Percentiles rank a stretch among this genome's conserved stretches.
phyloP scores from a whole-genome alignment of 2,329 filamentous ascomycete genomes.

The Lachnellula occidentalis region DNA sequence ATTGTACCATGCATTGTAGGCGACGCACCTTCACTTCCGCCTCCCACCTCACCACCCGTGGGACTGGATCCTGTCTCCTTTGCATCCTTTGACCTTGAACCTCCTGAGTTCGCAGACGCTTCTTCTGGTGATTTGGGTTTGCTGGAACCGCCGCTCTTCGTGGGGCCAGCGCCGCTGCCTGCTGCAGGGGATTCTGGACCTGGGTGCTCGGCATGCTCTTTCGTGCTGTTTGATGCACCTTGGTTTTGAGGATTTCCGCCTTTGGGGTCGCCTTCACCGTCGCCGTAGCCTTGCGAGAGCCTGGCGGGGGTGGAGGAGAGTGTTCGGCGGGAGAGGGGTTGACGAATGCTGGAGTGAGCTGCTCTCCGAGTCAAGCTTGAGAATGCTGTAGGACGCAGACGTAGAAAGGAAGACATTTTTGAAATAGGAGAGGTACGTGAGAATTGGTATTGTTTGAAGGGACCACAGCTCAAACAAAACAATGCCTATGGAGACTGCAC shows the following conservation, averaged over 20 bases:
- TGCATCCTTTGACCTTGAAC: constrained; percentile 36
- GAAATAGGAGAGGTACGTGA: neutral
- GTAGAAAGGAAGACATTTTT: constrained; percentile 17
- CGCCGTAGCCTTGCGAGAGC: constrained; percentile 36
- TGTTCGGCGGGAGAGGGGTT: constrained; percentile 9
- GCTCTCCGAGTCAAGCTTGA: constrained; percentile 12
- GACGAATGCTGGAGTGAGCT: constrained; percentile 7
- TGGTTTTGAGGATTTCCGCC: constrained; percentile 35
- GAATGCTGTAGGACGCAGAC: constrained; percentile 8
- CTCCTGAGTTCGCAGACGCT: constrained; percentile 35
- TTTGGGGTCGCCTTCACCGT: constrained; percentile 35
- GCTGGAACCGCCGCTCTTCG: constrained; percentile 29
- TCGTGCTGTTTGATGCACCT: constrained; percentile 28
- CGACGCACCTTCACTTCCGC: constrained; percentile 16
- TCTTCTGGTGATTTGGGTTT: constrained; percentile 27
- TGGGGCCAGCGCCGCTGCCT: constrained; percentile 35
- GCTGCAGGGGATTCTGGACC: constrained; percentile 37
- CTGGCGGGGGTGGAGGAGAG: constrained; percentile 15
- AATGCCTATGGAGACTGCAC: neutral
- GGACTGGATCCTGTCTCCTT: constrained; percentile 33
- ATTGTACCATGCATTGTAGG: constrained; percentile 15
- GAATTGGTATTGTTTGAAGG: neutral
- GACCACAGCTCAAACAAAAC: neutral
- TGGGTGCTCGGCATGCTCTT: constrained; percentile 38
- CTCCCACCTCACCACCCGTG: constrained; percentile 25